These are phyloP conservation scores for Fomitopsis schrenkii DNA, from an alignment of 1,284 basidiomycete genomes.

Conservation along the genomic window DNA sequence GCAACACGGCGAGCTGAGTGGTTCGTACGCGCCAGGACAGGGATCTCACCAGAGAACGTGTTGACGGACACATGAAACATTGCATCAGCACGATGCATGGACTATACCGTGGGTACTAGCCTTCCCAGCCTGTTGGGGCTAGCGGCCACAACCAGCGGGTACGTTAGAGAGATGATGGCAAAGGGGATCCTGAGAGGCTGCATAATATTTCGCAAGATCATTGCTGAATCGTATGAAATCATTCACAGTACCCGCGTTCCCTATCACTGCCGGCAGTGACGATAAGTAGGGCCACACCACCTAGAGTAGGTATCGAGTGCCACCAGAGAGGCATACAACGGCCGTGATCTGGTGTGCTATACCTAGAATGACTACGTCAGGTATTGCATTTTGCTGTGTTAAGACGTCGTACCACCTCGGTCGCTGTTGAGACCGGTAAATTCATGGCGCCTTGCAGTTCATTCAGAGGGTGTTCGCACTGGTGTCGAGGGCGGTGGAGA, in stretches of 20 bases:
- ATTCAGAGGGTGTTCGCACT: neutral
- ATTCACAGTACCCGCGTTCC: neutral
- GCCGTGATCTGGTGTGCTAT: neutral
- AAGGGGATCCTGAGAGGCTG: neutral
- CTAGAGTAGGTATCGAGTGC: neutral
- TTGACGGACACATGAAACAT: neutral
- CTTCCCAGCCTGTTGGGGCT: neutral
- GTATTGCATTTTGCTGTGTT: neutral
- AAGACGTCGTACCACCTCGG: neutral
- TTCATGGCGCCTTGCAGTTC: neutral
- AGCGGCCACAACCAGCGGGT: neutral
- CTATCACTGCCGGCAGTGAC: conserved; percentile 1
- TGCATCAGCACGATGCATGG: neutral
- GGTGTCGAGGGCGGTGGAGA: neutral
- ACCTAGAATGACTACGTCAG: neutral
- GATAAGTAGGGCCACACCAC: neutral
- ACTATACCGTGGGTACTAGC: neutral
- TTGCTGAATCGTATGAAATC: neutral
- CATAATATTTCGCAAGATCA: neutral
- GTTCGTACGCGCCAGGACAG: neutral
- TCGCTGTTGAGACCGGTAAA: neutral
- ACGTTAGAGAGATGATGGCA: neutral
- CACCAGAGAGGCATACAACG: neutral
- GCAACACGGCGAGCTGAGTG: neutral
- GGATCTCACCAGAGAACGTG: neutral